These are phyloP conservation scores for Cochlearia excelsa DNA, from an alignment of 345 rosid species.

Conservation along the genomic window DNA sequence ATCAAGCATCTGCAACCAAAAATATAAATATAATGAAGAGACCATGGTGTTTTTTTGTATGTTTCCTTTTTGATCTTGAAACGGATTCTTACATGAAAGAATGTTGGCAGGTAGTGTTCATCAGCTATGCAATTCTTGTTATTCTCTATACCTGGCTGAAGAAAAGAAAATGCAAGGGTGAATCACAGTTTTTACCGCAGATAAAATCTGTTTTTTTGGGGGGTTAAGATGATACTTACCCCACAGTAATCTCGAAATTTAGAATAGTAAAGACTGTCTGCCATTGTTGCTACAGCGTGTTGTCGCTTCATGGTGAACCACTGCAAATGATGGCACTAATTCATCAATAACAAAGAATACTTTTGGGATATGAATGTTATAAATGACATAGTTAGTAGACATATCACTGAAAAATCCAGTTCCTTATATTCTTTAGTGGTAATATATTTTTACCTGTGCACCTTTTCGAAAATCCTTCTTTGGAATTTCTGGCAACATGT, in stretches of 20 bases:
- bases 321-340: constrained; percentile 43
- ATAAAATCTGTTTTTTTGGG: background rate
- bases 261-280: constrained; percentile 89
- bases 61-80: background rate
- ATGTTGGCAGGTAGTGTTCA: constrained; percentile 97
- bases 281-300: constrained; percentile 84
- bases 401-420: too few relatives aligned
- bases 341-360: background rate
- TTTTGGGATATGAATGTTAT: background rate
- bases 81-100: constrained; percentile 61
- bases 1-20: constrained; percentile 65
- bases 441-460: constrained; percentile 64
- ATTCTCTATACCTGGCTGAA: constrained; percentile 95
- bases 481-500: constrained; percentile 32
- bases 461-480: constrained; percentile 90
- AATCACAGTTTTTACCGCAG: background rate
- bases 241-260: constrained; percentile 91
- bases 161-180: constrained; percentile 10
- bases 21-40: background rate
- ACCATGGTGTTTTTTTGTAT: background rate
- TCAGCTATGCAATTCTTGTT: constrained; percentile 92
- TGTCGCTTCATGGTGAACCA: constrained; percentile 98
- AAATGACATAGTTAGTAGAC: too few relatives aligned
- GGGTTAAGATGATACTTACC: constrained; percentile 41
- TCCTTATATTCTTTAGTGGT: too few relatives aligned